phyloP scores from a whole-genome alignment of 2,329 filamentous ascomycete genomes.

The Hypoxylon sp. region DNA sequence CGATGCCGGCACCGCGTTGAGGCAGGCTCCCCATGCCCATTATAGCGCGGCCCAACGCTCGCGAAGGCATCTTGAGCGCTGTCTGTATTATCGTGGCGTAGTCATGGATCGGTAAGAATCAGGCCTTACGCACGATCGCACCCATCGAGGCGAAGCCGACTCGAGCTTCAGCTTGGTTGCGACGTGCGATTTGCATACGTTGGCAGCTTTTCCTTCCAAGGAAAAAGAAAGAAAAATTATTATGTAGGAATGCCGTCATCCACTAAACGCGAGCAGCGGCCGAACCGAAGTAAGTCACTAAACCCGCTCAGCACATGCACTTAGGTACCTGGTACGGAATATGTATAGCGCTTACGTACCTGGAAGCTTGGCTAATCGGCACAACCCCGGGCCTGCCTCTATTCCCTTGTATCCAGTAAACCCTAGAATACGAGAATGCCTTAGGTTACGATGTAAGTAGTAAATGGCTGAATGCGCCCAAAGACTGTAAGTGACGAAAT shows the following conservation, averaged over 20 bases:
- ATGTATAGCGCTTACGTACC: constrained; percentile 14
- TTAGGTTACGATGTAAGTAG: neutral
- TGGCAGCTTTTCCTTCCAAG: constrained; percentile 10
- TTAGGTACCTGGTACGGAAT: neutral
- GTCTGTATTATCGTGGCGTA: constrained; percentile 42
- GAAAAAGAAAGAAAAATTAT: constrained; percentile 27
- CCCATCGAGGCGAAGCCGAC: constrained; percentile 36
- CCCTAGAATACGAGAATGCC: neutral
- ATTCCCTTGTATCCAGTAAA: neutral
- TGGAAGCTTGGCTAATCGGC: constrained; percentile 15
- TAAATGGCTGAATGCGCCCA: neutral
- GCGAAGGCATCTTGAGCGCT: constrained; percentile 60
- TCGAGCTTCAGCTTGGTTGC: constrained; percentile 35
- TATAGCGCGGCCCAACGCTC: constrained; percentile 61
- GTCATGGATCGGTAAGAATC: constrained; percentile 35
- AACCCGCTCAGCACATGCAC: constrained; percentile 12
- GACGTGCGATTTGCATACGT: constrained; percentile 16
- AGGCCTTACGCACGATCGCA: constrained; percentile 36
- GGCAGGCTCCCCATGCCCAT: constrained; percentile 59
- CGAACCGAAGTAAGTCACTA: constrained; percentile 23
- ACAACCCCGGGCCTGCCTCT: constrained; percentile 21
- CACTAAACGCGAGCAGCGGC: constrained; percentile 24
- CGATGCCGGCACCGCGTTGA: constrained; percentile 56
- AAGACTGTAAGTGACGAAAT: neutral
- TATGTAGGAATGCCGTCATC: constrained; percentile 42